These are phyloP conservation scores for Kuraishia cidri DNA, from an alignment of 805 yeast species.

Conservation along the genomic window DNA sequence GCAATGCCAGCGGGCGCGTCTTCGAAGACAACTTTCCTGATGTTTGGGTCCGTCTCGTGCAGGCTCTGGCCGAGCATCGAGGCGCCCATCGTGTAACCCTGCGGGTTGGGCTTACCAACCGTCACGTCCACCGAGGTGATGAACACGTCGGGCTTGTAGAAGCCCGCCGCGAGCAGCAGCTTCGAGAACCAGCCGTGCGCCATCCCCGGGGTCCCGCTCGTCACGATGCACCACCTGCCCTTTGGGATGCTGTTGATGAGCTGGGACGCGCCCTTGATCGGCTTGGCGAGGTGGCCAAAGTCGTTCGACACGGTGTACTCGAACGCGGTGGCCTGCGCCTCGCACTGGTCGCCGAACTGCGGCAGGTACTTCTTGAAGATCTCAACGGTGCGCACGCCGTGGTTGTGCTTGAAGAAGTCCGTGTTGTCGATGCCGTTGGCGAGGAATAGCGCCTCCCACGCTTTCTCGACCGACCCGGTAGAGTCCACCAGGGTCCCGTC, in stretches of 20 bases:
- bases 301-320: constrained; percentile 65
- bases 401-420: constrained; percentile 65
- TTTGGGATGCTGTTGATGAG: constrained; percentile 48
- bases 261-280: constrained; percentile 72
- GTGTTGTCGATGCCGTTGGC: constrained; percentile 53
- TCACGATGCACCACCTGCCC: constrained; percentile 79
- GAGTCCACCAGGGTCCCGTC: constrained; percentile 86
- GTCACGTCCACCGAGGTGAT: constrained; percentile 76
- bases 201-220: constrained; percentile 71
- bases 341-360: constrained; percentile 67
- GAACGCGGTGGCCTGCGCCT: constrained; percentile 39
- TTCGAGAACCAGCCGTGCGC: constrained; percentile 72
- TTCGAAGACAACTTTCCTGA: constrained; percentile 61
- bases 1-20: constrained; percentile 85
- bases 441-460: constrained; percentile 70
- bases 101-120: constrained; percentile 82
- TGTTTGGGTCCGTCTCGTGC: constrained; percentile 9
- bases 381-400: constrained; percentile 80
- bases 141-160: constrained; percentile 56
- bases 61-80: constrained; percentile 30
- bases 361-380: too few species aligned
- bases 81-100: constrained; percentile 65
- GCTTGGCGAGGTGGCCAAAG: constrained; percentile 64
- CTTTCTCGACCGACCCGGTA: constrained; percentile 72
- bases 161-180: constrained; percentile 41